Percentiles rank a stretch among this genome's conserved stretches.
Conservation (phyloP, 768 basidiomycete genomes). For the Grammothele lineata region DNA sequence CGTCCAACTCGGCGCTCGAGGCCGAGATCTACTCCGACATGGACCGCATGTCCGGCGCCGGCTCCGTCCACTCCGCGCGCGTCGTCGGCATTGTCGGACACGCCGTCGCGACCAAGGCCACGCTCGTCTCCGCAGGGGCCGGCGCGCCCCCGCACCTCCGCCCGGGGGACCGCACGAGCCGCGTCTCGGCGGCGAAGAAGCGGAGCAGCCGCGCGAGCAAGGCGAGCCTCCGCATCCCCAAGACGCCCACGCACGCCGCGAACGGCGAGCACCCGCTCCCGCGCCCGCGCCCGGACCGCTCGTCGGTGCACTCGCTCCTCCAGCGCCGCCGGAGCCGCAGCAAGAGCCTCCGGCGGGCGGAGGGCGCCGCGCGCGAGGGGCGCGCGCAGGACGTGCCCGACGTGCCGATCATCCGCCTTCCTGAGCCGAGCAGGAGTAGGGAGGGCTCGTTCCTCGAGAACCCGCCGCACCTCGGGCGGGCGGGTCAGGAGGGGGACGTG, state of each 20-base stretch:
- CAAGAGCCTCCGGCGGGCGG: conserved; percentile 20
- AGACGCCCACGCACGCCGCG: conserved; percentile 21
- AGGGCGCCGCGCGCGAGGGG: not conserved
- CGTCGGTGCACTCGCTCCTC: conserved; percentile 14
- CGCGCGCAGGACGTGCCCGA: conserved; percentile 13
- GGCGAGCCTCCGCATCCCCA: conserved; percentile 60
- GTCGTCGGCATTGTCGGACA: conserved; percentile 35
- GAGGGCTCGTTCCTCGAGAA: conserved; percentile 25
- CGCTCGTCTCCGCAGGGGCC: conserved; percentile 19
- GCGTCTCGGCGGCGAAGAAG: conserved; percentile 60
- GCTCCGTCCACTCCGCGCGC: conserved; percentile 27
- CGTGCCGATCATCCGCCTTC: conserved; percentile 18
- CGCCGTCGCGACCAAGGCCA: conserved; percentile 35
- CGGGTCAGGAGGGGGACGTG: conserved; percentile 4
- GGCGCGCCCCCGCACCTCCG: not conserved
- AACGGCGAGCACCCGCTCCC: conserved; percentile 3
- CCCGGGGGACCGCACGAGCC: conserved; percentile 36
- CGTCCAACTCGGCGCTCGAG: conserved; percentile 10
- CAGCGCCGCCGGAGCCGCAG: conserved; percentile 16
- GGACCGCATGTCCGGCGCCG: conserved; percentile 10
- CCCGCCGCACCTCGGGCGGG: conserved; percentile 20
- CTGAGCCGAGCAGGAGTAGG: conserved; percentile 7
- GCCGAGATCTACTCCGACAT: conserved; percentile 26
- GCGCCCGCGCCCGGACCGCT: conserved; percentile 5
- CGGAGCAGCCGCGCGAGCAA: conserved; percentile 63